Conservation (phyloP, 129 eudicot species). For the Lactuca sativa region DNA sequence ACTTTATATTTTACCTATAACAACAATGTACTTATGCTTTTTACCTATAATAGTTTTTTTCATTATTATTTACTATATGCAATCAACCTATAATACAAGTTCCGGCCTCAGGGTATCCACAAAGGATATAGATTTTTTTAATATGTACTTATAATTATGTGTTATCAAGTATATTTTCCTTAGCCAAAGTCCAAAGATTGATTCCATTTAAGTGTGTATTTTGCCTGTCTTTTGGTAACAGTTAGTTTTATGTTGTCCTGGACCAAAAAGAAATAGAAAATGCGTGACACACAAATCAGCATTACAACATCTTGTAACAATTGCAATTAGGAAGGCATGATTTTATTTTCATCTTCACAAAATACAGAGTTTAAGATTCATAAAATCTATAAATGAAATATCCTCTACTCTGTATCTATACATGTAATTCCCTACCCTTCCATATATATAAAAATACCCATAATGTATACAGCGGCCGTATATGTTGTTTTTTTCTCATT, state of each 20-base stretch:
- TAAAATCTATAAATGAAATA: conserved; percentile 13
- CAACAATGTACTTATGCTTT: no score
- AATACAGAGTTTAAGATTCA: conserved; percentile 19
- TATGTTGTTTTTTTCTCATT: background rate
- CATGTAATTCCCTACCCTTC: conserved; percentile 20
- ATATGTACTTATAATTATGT: background rate
- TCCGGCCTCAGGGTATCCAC: background rate
- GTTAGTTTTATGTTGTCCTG: no score
- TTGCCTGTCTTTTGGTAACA: no score
- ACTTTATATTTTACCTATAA: no score
- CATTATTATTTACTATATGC: no score
- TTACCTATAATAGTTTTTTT: no score
- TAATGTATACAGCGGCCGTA: background rate
- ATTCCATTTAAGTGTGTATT: no score
- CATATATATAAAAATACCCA: conserved; percentile 5
- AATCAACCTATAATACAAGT: background rate
- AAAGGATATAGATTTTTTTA: background rate
- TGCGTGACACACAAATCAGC: background rate
- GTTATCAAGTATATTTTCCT: no score
- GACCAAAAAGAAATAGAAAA: no score
- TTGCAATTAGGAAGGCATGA: conserved; percentile 15
- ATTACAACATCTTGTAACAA: background rate
- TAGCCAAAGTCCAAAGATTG: no score
- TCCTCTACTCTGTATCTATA: conserved; percentile 18
- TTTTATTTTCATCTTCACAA: conserved; percentile 10